Evolutionary conservation across 495 filamentous ascomycete species (phyloP).

Genomic region (Trichocladium antarcticum): DNA sequence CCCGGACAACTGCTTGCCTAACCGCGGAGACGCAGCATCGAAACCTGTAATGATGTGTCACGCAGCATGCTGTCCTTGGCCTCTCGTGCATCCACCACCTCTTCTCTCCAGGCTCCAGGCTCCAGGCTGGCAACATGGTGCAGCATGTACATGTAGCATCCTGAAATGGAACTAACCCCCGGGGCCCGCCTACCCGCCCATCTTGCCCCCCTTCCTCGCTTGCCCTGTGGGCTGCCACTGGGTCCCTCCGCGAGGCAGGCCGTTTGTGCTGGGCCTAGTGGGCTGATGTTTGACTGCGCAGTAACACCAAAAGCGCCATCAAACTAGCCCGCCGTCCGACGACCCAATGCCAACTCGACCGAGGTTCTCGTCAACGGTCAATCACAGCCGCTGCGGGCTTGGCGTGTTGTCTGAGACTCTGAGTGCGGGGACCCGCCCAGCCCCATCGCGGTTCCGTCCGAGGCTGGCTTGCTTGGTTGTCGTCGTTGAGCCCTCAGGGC

Average conservation of each 20-base stretch:
- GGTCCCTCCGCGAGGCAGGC: background rate
- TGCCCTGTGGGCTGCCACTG: background rate
- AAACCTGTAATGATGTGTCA: constrained; percentile 10
- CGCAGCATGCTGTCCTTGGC: background rate
- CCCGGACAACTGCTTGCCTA: no score
- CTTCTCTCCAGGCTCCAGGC: no score
- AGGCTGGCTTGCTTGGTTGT: background rate
- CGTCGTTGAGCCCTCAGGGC: background rate
- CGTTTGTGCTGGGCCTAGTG: background rate
- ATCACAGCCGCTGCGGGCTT: background rate
- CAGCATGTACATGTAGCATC: constrained; percentile 2
- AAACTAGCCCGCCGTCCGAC: background rate
- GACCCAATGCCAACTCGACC: background rate
- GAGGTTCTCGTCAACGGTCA: background rate
- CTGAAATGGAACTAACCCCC: background rate
- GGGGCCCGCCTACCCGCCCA: background rate
- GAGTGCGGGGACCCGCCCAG: constrained; percentile 4
- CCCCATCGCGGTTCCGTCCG: constrained; percentile 3
- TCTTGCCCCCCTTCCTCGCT: background rate
- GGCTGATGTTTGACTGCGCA: background rate
- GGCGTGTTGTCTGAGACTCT: constrained; percentile 3
- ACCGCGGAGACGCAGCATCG: background rate
- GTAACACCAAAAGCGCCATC: constrained; percentile 2
- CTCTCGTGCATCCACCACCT: background rate
- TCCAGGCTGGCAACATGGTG: background rate